Conservation (phyloP, 176 grass and related monocot species). For the Oryza coarctata region DNA sequence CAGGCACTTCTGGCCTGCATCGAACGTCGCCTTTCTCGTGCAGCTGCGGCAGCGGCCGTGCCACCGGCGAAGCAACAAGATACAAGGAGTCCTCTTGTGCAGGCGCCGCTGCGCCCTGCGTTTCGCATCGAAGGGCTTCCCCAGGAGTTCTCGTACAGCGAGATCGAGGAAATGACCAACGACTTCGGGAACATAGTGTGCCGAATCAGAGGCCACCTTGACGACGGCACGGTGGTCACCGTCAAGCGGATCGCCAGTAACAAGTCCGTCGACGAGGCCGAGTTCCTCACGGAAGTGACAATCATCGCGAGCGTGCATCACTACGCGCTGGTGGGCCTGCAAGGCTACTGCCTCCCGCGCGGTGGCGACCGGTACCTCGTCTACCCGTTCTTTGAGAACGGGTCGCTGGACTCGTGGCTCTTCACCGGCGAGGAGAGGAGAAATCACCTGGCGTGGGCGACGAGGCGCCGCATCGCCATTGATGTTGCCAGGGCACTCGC, state of each 20-base stretch:
- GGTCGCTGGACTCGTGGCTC: constrained; percentile 62
- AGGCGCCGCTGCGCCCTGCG: not conserved
- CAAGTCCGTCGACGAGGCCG: constrained; percentile 26
- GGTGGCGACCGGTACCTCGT: constrained; percentile 43
- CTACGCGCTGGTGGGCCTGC: constrained; percentile 50
- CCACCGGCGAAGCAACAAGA: not conserved
- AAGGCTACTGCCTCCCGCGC: constrained; percentile 49
- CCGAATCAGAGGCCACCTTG: constrained; percentile 38
- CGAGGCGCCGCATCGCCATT: constrained; percentile 32
- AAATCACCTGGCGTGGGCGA: constrained; percentile 39
- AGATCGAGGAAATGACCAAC: constrained; percentile 18
- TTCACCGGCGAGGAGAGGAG: constrained; percentile 34
- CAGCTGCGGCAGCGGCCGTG: not conserved
- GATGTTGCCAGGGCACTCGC: constrained; percentile 61
- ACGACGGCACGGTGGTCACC: constrained; percentile 53
- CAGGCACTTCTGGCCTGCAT: not conserved
- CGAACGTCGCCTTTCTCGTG: not conserved
- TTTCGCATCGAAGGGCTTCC: constrained; percentile 28
- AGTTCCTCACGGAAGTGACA: constrained; percentile 47
- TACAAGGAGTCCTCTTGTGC: not conserved
- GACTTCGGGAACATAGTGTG: constrained; percentile 42
- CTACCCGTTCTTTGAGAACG: constrained; percentile 55
- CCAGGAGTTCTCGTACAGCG: constrained; percentile 4
- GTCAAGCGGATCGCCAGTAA: constrained; percentile 47
- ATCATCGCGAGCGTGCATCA: constrained; percentile 56